Percentiles rank a stretch among this genome's conserved stretches.
phyloP scores from a whole-genome alignment of 495 filamentous ascomycete genomes.

The Ramalina intermedia region DNA sequence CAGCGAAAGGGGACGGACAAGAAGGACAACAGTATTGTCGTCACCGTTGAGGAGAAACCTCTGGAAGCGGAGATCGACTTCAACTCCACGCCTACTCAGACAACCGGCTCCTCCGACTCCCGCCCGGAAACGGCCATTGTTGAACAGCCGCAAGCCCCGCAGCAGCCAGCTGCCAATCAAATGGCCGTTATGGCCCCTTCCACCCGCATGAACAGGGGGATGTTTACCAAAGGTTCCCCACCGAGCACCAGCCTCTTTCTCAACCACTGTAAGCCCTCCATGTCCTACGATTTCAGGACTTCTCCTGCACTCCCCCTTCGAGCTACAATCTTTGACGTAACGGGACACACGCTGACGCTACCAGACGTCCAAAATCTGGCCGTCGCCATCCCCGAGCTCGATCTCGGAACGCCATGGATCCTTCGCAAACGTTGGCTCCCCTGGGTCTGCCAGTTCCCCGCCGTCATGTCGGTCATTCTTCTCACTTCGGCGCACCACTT shows the following conservation, averaged over 20 bases:
- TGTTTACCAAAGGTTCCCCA: no score
- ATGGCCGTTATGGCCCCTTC: constrained; percentile 19
- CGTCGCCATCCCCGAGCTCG: constrained; percentile 32
- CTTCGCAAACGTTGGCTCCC: constrained; percentile 33
- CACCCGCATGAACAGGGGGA: neutral
- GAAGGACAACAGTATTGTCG: neutral
- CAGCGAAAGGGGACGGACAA: neutral
- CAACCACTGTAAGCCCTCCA: constrained; percentile 25
- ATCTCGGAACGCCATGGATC: constrained; percentile 21
- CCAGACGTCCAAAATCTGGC: constrained; percentile 32
- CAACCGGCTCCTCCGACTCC: neutral
- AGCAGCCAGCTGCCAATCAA: constrained; percentile 16
- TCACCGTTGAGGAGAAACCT: neutral
- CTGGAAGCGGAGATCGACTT: neutral
- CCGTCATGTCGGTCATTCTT: constrained; percentile 29
- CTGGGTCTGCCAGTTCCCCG: constrained; percentile 26
- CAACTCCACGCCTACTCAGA: neutral
- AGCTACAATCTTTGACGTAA: neutral
- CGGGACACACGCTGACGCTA: neutral
- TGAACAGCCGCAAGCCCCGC: constrained; percentile 2
- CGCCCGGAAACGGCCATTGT: neutral
- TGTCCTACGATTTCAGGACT: neutral
- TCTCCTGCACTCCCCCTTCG: neutral
- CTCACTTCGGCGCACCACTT: constrained; percentile 30
- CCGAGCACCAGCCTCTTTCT: constrained; percentile 21